Conservation (phyloP, 306 rosid species). For the Malus asiatica region DNA sequence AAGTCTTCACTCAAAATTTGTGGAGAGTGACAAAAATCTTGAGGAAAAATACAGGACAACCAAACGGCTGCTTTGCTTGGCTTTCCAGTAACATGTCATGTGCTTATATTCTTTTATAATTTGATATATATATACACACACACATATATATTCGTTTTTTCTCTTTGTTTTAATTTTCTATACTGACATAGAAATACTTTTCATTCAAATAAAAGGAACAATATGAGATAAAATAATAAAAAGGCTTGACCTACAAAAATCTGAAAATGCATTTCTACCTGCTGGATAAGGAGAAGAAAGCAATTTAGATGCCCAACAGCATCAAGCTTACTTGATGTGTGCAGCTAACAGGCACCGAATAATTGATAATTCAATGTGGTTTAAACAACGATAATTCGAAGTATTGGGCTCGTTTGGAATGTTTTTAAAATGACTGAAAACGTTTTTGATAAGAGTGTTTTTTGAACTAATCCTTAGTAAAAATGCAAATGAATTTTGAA, state of each 20-base stretch:
- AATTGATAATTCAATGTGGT: neutral
- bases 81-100: constrained; percentile 20
- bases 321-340: neutral
- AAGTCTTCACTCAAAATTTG: neutral
- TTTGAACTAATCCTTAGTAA: no score
- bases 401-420: no score
- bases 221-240: neutral
- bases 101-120: neutral
- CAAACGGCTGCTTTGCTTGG: neutral
- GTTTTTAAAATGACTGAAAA: no score
- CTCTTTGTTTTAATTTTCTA: no score
- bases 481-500: no score
- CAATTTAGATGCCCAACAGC: neutral
- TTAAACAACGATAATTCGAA: no score
- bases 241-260: neutral
- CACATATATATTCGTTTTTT: neutral
- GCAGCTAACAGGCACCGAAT: neutral
- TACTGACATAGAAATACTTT: no score
- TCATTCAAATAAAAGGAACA: neutral
- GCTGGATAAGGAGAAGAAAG: neutral
- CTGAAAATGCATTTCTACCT: neutral
- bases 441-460: no score
- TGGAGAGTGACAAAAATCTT: neutral
- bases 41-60: neutral
- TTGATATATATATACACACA: neutral